Base-by-base conservation (phyloP, 2,329 filamentous ascomycete species). In the Fusarium lateritium region DNA sequence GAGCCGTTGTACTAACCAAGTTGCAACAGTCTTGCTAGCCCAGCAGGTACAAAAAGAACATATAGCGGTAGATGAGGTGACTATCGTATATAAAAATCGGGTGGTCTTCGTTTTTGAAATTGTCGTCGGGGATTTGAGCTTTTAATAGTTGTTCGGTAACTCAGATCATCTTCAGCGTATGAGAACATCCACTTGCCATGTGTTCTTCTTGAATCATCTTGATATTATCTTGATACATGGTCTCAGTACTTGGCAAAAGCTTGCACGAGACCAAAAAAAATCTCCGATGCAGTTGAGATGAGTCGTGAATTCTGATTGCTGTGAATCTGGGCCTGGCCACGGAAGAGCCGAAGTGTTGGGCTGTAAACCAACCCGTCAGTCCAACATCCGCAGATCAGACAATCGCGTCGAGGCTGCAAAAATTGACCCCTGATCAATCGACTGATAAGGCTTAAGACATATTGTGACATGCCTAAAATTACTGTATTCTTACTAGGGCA, bases 161-260 rank as follows among this genome's bases (percentile, higher is more conserved):
- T 15, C 13, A 22, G 10, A 22, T 14, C 24, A 15, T 22, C 39
- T 22, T 47, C 15, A 40, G 19, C 6, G 17, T 4, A 9, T 31
- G n/a, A n/a, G 6, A 39, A 39, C 19, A 33, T 19, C 19, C 19
- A 51, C 11, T 19, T 9, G 9, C 22, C 17, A 17, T 52, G 45
- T 34, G 45, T 39, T 56, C 26, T 42, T 36, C 31, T 19, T 33
- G 19, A 14, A 14, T 33, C 17, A 24, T 28, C 10, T 26, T 43
- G 38, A 36, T 28, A n/a, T n/a, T 17, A 28, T 28, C 21, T n/a
- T 57, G 36, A 42, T 57, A 53, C 54, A 57, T 11, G 52, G 26
- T 24, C 17, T 56, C 33, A 39, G 14, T 4, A 22, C 45, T 53
- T 39, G 43, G 53, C 53, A 34, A 19, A 21, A 4, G 19, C 54